Evolutionary conservation across 768 basidiomycete genomes (phyloP), one percentile per base, ranked within the genome.

Genomic region (Naematelia aurantialba): DNA sequence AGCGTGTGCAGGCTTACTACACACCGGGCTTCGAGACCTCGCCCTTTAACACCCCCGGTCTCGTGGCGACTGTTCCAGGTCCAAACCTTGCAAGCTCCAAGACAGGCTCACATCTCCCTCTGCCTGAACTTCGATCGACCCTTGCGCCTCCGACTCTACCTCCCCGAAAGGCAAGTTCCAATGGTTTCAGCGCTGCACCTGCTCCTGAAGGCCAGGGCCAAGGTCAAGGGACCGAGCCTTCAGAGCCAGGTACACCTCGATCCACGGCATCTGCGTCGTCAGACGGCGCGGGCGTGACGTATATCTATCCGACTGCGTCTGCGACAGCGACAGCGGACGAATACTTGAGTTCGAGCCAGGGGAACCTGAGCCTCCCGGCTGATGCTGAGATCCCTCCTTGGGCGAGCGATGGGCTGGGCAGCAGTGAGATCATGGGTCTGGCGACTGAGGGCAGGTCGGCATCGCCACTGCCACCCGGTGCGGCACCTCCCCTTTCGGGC

Each of bases 401-500:
- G 66, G 66, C 63, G 4, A 55, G 55, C 1, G 59, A 62, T 26
- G 66, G 63, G 24, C 31, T 65, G 21, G 66, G 63, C 1, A 58
- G 47, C 14, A 58, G 59, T 22, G 44, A 30, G 10, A 25, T 62
- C 3, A 45, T 24, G 21, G 34, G 34, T 8, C 34, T 39, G 8
- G 34, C 17, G 8, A 17, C 34, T 39, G 46, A 17, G 14, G 45
- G 22, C 14, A 45, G 60, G 19, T n/a, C 52, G 11, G 27, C 39
- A 10, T 55, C 62, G 30, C 66, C 66, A 8, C 49, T 70, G 45
- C 69, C 66, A n/a, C 64, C 69, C 17, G 69, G 69, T 25, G 63
- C 69, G 13, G 66, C 61, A 22, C 61, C 69, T 30, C 63, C 66
- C 8, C 52, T 47, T 21, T 44, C 62, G n/a, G 47, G 39, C 13